These are phyloP conservation scores for Penstemon barbatus DNA, from an alignment of 257 asterid species.

Conservation along the genomic window DNA sequence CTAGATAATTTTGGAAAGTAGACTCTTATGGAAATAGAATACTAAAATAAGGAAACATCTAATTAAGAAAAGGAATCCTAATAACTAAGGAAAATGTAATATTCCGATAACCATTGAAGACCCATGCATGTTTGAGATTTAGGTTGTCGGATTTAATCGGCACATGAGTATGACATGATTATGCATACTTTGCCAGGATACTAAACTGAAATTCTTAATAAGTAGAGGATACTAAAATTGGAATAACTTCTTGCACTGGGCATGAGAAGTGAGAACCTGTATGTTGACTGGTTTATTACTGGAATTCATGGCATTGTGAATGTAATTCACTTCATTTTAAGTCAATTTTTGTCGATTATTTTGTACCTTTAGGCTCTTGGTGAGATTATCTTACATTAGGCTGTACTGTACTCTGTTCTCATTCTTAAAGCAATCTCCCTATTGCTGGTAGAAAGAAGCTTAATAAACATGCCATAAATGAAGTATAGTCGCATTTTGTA, in stretches of 20 bases:
- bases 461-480: not conserved
- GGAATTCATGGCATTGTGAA: not conserved
- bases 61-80: no score
- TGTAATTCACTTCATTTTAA: no score
- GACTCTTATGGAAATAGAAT: no score
- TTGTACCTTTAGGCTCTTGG: not conserved
- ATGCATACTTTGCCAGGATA: not conserved
- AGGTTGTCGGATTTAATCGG: not conserved
- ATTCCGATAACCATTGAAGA: no score
- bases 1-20: no score
- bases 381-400: not conserved
- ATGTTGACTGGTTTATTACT: not conserved
- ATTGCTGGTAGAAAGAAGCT: not conserved
- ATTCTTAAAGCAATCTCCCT: not conserved
- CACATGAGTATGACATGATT: not conserved
- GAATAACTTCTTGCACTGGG: not conserved
- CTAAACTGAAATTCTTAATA: not conserved
- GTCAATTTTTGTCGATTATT: not conserved
- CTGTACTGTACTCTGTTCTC: not conserved
- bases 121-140: no score
- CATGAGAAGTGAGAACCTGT: not conserved
- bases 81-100: no score
- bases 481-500: not conserved
- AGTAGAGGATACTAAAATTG: not conserved
- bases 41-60: no score